A percentile compares a stretch with the other conserved stretches of the same genome.
Evolutionary conservation across 2,329 filamentous ascomycete species (phyloP).

Genomic region (Pseudocercospora ulei): DNA sequence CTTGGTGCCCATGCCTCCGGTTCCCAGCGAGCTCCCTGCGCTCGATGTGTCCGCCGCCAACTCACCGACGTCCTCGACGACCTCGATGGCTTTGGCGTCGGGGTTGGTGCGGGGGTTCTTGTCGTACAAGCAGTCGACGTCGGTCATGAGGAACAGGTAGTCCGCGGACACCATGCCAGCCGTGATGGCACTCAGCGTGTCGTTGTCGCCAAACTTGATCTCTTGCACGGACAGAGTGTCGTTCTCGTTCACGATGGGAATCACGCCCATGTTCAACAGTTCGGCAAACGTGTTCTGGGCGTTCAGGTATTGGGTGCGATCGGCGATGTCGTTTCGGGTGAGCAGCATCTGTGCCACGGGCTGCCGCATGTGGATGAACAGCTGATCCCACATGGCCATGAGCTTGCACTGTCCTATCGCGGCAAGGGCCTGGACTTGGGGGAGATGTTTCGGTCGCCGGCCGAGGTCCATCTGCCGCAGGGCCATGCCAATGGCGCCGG

Average conservation of each 20-base stretch:
- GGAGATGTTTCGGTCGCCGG: conserved; percentile 78
- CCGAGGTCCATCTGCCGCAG: conserved; percentile 81
- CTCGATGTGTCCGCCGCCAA: conserved; percentile 84
- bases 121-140: conserved; percentile 94
- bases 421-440: conserved; percentile 82
- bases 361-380: conserved; percentile 79
- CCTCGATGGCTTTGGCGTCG: conserved; percentile 79
- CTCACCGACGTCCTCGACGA: conserved; percentile 77
- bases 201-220: conserved; percentile 99
- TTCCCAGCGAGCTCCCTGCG: conserved; percentile 78
- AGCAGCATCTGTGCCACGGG: conserved; percentile 90
- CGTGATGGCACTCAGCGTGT: conserved; percentile 91
- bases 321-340: conserved; percentile 90
- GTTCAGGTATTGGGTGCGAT: conserved; percentile 91
- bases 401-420: conserved; percentile 93
- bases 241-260: conserved; percentile 98
- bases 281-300: conserved; percentile 91
- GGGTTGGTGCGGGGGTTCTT: conserved; percentile 81
- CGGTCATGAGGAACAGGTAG: conserved; percentile 95
- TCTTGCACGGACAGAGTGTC: conserved; percentile 93
- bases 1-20: conserved; percentile 95
- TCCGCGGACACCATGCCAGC: conserved; percentile 96
- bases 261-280: conserved; percentile 85
- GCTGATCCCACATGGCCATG: conserved; percentile 88
- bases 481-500: conserved; percentile 90